Evolutionary conservation across 2,329 filamentous ascomycete species (phyloP), one percentile per base, ranked within the genome.

Genomic region (Colletotrichum sp.): DNA sequence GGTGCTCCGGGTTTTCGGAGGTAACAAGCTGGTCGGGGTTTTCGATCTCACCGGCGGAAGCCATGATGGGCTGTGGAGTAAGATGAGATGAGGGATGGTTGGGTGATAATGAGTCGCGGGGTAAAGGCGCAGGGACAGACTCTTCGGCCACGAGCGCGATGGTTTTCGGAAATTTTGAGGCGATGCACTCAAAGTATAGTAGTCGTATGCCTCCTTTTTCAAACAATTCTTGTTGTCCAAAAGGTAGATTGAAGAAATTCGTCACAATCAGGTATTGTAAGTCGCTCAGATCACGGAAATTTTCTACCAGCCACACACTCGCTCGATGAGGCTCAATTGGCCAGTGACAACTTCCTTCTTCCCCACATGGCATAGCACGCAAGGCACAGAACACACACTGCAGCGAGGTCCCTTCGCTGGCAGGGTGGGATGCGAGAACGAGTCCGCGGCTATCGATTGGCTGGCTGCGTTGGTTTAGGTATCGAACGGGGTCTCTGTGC

Each of bases 1-100:
- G 97, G 85, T 99, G 97, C 76, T 95, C 88, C 7, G 94, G 93
- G 83, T 98, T 92, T 34, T 86, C 82, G 13, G 92, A 94, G 52
- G 85, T 85, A 83, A 94, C 86, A 77, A 93, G 89, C 78, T 89
- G 85, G 82, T 92, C 88, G 79, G 77, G 78, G 76, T 73, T 74
- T n/a, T 63, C 52, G 24, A 73, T 64, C 12, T 73, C 56, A 63
- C 12, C 34, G 13, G 38, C 38, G 38, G 73, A 70, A 21, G 72
- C 71, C 74, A 76, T 76, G 28, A 48, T 69, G 66, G 43, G 30
- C 59, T 71, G 56, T 56, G 52, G 61, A 21, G 16, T 38, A 16
- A 38, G 36, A 38, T 55, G 52, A 74, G 72, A 62, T 56, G 68
- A 38, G 43, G 14, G 21, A 14, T 24, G 32, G 56, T 24, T 4